Percentiles rank a stretch among this genome's conserved stretches.
Conservation (phyloP, 306 rosid species). For the Trichosanthes truncata region DNA sequence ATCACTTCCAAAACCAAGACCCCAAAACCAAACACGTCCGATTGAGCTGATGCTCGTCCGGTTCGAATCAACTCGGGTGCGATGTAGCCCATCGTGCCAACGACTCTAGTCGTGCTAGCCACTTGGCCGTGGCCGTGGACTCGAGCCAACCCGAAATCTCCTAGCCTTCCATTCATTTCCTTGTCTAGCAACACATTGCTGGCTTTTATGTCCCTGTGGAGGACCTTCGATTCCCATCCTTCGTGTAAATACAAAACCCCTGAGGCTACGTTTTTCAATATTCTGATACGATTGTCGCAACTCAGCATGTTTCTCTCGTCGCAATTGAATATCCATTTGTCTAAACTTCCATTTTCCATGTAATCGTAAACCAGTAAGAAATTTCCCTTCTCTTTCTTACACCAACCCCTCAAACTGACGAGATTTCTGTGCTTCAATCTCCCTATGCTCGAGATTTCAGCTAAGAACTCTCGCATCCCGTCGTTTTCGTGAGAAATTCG, state of each 20-base stretch:
- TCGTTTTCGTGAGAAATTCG: conserved; percentile 57
- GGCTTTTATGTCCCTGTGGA: conserved; percentile 85
- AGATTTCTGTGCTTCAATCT: conserved; percentile 67
- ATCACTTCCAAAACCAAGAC: conserved; percentile 64
- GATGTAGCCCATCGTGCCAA: conserved; percentile 75
- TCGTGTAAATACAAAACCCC: conserved; percentile 76
- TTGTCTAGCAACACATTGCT: conserved; percentile 77
- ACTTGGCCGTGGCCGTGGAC: conserved; percentile 56
- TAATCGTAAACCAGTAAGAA: conserved; percentile 68
- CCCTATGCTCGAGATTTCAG: conserved; percentile 79
- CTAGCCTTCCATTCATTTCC: conserved; percentile 68
- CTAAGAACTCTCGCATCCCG: conserved; percentile 66
- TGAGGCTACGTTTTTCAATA: conserved; percentile 61
- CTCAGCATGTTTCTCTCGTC: conserved; percentile 36
- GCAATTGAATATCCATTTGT: conserved; percentile 47
- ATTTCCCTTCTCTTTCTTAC: conserved; percentile 50
- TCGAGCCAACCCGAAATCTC: conserved; percentile 78
- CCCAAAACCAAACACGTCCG: conserved; percentile 73
- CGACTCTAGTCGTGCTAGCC: conserved; percentile 52
- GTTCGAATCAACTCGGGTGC: conserved; percentile 61
- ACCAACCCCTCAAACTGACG: conserved; percentile 80
- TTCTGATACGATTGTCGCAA: conserved; percentile 39
- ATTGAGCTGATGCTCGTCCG: conserved; percentile 59
- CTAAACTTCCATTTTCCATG: conserved; percentile 86
- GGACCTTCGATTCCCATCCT: conserved; percentile 70